Base-by-base conservation (phyloP, 2,329 filamentous ascomycete species). In the Colletotrichum tabaci region DNA sequence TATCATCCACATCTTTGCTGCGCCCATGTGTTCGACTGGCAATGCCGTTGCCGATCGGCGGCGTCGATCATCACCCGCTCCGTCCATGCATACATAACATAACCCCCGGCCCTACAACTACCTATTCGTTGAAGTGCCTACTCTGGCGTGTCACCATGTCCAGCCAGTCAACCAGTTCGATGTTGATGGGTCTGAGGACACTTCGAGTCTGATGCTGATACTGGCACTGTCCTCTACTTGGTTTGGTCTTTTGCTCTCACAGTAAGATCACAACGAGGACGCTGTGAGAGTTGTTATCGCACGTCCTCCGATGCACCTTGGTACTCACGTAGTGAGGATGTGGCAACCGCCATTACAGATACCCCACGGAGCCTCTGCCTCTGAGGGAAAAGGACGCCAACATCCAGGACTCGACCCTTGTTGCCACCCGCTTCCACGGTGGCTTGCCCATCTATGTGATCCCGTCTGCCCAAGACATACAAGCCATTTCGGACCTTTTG, bases 1-100 rank as follows among this genome's bases (percentile, higher is more conserved):
- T 35, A 1, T 35, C 30, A 35, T 13, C 6, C 12, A 44, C 42
- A 44, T 44, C 42, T 44, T 46, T n/a, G 56, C 23, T 23, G 40
- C 18, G 35, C 55, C 13, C 42, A 38, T 35, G 12, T 66, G 40
- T 35, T 47, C 49, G 21, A 49, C 49, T 56, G 47, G 47, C 55
- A 67, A 62, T 55, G 4, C 47, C 49, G 16, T 38, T 55, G 65
- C 47, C 65, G 65, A 67, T 62, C 65, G 23, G n/a, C 23, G 18
- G 7, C 40, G 65, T 38, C 40, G 57, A 67, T 67, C 65, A 52
- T n/a, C 57, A 38, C 47, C 21, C 21, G 9, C 35, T 21, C 21
- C 47, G 61, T 50, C 38, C 61, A 42, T 38, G 2, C 35, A 38
- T 38, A 10, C 35, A 38, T 8, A 42, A 21, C 46, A 42, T 15